These are phyloP conservation scores for Coccinonectria pachysandricola DNA, from an alignment of 2,329 filamentous ascomycete genomes.

Conservation along the genomic window DNA sequence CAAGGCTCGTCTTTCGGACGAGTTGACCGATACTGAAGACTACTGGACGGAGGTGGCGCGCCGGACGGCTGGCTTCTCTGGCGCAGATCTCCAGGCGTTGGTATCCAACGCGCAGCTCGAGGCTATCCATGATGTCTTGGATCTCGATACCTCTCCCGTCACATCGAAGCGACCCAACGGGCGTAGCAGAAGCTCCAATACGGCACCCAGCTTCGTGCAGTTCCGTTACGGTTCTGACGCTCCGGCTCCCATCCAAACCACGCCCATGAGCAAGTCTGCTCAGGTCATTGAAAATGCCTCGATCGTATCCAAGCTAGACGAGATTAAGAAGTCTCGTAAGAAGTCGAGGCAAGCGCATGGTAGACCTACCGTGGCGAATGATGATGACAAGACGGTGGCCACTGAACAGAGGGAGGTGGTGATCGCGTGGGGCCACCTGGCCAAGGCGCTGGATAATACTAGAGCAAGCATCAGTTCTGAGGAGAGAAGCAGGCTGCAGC, in stretches of 20 bases:
- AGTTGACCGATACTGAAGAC: conserved; percentile 46
- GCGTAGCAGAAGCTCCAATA: conserved; percentile 18
- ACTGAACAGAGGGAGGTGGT: conserved; percentile 56
- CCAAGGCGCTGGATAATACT: conserved; percentile 65
- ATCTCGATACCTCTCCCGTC: conserved; percentile 37
- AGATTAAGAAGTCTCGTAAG: conserved; percentile 62
- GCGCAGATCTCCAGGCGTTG: conserved; percentile 87
- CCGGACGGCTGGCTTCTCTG: conserved; percentile 80
- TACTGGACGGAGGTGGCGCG: conserved; percentile 64
- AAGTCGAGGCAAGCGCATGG: conserved; percentile 25
- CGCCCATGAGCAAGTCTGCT: conserved; percentile 39
- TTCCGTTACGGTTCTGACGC: conserved; percentile 68
- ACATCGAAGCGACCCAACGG: conserved; percentile 25
- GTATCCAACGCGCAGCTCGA: conserved; percentile 95
- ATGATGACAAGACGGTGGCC: conserved; percentile 19
- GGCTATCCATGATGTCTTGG: conserved; percentile 87
- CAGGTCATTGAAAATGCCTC: conserved; percentile 65
- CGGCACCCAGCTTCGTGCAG: conserved; percentile 57
- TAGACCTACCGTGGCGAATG: conserved; percentile 11
- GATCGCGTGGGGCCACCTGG: conserved; percentile 75
- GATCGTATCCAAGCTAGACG: conserved; percentile 71
- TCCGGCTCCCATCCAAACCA: conserved; percentile 28
- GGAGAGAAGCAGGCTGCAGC: conserved; percentile 62
- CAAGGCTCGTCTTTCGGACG: conserved; percentile 64
- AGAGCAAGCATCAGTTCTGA: conserved; percentile 72